These are phyloP conservation scores for Rugonectria rugulosa DNA, from an alignment of 2,329 filamentous ascomycete genomes.

Conservation along the genomic window DNA sequence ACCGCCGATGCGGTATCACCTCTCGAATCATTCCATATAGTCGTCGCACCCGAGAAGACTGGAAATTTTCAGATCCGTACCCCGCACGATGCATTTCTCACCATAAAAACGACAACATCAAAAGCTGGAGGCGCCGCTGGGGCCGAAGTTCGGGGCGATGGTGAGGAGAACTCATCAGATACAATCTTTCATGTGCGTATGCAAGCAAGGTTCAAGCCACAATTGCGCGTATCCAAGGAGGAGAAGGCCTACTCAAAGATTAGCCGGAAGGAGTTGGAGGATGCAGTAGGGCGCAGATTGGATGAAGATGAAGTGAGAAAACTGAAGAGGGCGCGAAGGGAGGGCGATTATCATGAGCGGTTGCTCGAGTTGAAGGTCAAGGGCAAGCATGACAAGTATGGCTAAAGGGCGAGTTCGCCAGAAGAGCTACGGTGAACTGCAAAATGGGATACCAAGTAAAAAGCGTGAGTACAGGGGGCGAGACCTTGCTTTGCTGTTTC, in stretches of 20 bases:
- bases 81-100: slow-evolving; percentile 73
- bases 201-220: slow-evolving; percentile 94
- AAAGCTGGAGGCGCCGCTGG: slow-evolving; percentile 52
- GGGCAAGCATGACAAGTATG: slow-evolving; percentile 88
- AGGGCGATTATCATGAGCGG: slow-evolving; percentile 90
- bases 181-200: slow-evolving; percentile 85
- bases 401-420: slow-evolving; percentile 37
- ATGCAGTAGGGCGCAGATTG: slow-evolving; percentile 76
- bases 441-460: no score
- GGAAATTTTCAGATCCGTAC: slow-evolving; percentile 81
- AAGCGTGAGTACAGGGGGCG: not conserved
- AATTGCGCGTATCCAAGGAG: slow-evolving; percentile 79
- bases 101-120: slow-evolving; percentile 61
- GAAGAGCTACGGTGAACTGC: not conserved
- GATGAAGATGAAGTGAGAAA: slow-evolving; percentile 86
- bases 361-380: slow-evolving; percentile 89
- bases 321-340: slow-evolving; percentile 81
- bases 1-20: slow-evolving; percentile 82
- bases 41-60: slow-evolving; percentile 69
- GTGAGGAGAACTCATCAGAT: slow-evolving; percentile 69
- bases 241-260: slow-evolving; percentile 87
- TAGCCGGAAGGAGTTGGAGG: slow-evolving; percentile 83
- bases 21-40: slow-evolving; percentile 81
- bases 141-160: slow-evolving; percentile 80
- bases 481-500: no score